A percentile compares a stretch with the other conserved stretches of the same genome.
Evolutionary conservation across 2,329 filamentous ascomycete species (phyloP).

Genomic region (Ophiognomonia clavigignenti-juglandacearum): DNA sequence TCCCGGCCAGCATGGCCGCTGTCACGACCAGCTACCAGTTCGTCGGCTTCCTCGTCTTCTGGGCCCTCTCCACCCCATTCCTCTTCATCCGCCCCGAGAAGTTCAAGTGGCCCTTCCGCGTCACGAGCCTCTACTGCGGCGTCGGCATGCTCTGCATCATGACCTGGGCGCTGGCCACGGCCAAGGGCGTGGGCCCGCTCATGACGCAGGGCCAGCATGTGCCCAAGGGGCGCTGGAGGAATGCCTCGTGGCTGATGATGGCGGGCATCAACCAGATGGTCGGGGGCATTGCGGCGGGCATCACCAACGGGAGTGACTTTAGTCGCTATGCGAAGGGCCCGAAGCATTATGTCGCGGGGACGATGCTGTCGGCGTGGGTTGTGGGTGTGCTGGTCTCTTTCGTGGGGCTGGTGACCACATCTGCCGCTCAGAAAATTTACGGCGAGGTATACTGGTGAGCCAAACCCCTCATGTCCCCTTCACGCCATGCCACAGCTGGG

Average conservation of each 20-base stretch:
- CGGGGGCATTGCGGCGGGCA: conserved; percentile 34
- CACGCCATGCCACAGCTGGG: not conserved
- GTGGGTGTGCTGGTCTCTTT: conserved; percentile 36
- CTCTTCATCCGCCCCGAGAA: conserved; percentile 43
- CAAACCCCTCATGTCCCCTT: no score
- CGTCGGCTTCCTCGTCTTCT: conserved; percentile 47
- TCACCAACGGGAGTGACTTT: conserved; percentile 39
- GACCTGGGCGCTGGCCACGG: conserved; percentile 40
- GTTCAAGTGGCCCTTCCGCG: conserved; percentile 42
- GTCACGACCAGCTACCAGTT: conserved; percentile 35
- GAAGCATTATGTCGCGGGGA: conserved; percentile 33
- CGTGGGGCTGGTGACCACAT: conserved; percentile 36
- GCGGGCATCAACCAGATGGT: conserved; percentile 38
- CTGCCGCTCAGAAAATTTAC: conserved; percentile 38
- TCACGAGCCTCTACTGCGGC: conserved; percentile 37
- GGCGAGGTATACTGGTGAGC: conserved; percentile 37
- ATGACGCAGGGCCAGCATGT: conserved; percentile 32
- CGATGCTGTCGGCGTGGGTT: conserved; percentile 33
- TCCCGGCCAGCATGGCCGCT: conserved; percentile 31
- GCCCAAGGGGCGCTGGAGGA: conserved; percentile 30
- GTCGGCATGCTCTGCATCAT: conserved; percentile 43
- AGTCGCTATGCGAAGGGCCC: conserved; percentile 34
- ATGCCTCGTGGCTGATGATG: conserved; percentile 39
- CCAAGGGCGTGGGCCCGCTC: conserved; percentile 38
- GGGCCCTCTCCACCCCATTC: conserved; percentile 43